A percentile compares a stretch with the other conserved stretches of the same genome.
Evolutionary conservation across 225 moss, liverwort and hornwort genomes (phyloP).

Genomic region (Physcomitrium patens): DNA sequence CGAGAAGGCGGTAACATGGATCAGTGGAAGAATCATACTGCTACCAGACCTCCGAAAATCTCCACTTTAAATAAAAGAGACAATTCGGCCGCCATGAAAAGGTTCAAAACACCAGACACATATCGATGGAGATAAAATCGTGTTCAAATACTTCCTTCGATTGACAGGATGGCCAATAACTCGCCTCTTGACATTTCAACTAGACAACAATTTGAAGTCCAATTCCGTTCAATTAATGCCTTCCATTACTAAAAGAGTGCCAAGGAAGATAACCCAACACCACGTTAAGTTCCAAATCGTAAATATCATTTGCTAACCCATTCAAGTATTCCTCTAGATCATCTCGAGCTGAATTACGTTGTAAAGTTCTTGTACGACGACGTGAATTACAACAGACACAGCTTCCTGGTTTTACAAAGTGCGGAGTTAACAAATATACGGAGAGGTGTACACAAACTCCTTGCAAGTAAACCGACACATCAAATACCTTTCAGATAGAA

Average conservation of each 20-base stretch:
- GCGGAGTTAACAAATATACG: background rate
- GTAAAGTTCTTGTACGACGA: constrained; percentile 43
- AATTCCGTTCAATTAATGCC: constrained; percentile 7
- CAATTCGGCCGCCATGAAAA: background rate
- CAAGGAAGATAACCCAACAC: constrained; percentile 48
- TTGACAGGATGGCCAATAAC: background rate
- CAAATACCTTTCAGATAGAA: background rate
- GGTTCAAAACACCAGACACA: background rate
- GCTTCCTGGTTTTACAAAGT: constrained; percentile 36
- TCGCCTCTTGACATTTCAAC: no score
- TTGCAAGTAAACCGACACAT: background rate
- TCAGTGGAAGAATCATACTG: background rate
- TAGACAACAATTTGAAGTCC: background rate
- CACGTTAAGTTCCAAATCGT: constrained; percentile 50
- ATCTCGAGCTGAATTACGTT: constrained; percentile 50
- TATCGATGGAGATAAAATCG: background rate
- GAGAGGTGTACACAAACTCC: background rate
- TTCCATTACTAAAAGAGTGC: constrained; percentile 13
- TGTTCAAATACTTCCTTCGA: background rate
- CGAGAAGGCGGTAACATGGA: constrained; percentile 6
- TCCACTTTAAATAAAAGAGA: background rate
- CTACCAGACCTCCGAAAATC: background rate
- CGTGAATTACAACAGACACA: constrained; percentile 36
- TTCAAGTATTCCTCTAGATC: constrained; percentile 57
- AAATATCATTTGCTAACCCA: constrained; percentile 40